Evolutionary conservation across 805 yeast species (phyloP).

Genomic region (Metschnikowia cubensis): DNA sequence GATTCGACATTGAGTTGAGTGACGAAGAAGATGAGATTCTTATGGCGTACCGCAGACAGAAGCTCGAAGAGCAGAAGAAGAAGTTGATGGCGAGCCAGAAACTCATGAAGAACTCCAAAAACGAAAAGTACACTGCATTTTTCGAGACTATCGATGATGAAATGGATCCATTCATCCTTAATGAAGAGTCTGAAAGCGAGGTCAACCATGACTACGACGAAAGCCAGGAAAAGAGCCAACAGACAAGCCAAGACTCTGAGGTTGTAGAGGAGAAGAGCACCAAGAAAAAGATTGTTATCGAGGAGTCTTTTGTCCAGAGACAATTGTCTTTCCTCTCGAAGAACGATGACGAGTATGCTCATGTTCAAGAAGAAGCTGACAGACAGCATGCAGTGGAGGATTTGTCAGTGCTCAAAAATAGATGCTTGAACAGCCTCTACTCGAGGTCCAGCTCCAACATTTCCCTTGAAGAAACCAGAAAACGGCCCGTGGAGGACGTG

Average conservation of each 20-base stretch:
- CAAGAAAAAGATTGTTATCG: slow-evolving; percentile 34
- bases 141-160: slow-evolving; percentile 60
- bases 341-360: slow-evolving; percentile 30
- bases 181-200: slow-evolving; percentile 25
- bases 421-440: slow-evolving; percentile 32
- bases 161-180: slow-evolving; percentile 25
- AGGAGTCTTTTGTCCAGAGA: slow-evolving; percentile 53
- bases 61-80: slow-evolving; percentile 44
- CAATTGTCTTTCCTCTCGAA: slow-evolving; percentile 50
- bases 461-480: slow-evolving; percentile 8
- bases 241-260: slow-evolving; percentile 10
- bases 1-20: slow-evolving; percentile 60
- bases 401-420: slow-evolving; percentile 42
- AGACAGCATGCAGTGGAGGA: slow-evolving; percentile 43
- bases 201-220: slow-evolving; percentile 17
- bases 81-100: slow-evolving; percentile 46
- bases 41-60: slow-evolving; percentile 42
- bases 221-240: background rate
- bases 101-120: slow-evolving; percentile 41
- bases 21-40: slow-evolving; percentile 70
- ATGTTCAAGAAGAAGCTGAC: slow-evolving; percentile 27
- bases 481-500: slow-evolving; percentile 10
- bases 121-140: slow-evolving; percentile 61
- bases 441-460: slow-evolving; percentile 10
- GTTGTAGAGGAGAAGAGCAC: slow-evolving; percentile 24